Evolutionary conservation across 2,329 filamentous ascomycete species (phyloP), one percentile per base, ranked within the genome.

Genomic region (Fusarium proliferatum): DNA sequence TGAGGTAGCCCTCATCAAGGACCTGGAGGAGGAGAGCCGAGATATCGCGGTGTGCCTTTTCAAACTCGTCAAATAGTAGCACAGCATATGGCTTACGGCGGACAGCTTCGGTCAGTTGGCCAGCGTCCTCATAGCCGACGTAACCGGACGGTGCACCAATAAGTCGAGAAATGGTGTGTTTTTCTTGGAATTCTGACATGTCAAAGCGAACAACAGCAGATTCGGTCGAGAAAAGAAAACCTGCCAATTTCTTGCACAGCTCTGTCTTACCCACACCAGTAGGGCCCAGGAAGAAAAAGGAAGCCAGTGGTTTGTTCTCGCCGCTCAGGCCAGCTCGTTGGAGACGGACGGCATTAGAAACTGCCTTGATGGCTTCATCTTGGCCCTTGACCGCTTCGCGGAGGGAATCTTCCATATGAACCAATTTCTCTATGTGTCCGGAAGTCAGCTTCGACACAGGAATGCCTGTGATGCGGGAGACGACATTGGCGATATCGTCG

Each of bases 261-360:
- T 98, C 95, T 6, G 96, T 99, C 86, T 98, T 99, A 64, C 96
- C 96, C 23, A 98, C 96, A 79, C 96, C 96, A 1, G 96, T 98
- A 9, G 96, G 96, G 0, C 96, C 96, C 7, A 98, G 88, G 88
- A 98, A 98, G 92, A 98, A 98, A 85, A 98, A 98, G 1, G 93
- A 97, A 1, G 96, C 96, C 10, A 97, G 87, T 0, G 96, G 96
- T 2, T 95, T 89, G 81, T 98, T 97, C 78, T 98, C 94, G 39
- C 95, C 95, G 67, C 93, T 97, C 13, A 98, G 86, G 2, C 96
- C 96, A 13, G 96, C 96, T 73, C 96, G 90, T 82, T 98, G 96
- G 86, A 98, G 93, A 26, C 96, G 91, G 13, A 99, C 96, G 1
- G 96, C 96, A 79, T 98, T 93, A 39, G 96, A 93, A 3, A 98